Percentiles rank a stretch among this genome's conserved stretches.
phyloP scores from a whole-genome alignment of 2,329 filamentous ascomycete genomes.

The Karstenula rhodostoma region DNA sequence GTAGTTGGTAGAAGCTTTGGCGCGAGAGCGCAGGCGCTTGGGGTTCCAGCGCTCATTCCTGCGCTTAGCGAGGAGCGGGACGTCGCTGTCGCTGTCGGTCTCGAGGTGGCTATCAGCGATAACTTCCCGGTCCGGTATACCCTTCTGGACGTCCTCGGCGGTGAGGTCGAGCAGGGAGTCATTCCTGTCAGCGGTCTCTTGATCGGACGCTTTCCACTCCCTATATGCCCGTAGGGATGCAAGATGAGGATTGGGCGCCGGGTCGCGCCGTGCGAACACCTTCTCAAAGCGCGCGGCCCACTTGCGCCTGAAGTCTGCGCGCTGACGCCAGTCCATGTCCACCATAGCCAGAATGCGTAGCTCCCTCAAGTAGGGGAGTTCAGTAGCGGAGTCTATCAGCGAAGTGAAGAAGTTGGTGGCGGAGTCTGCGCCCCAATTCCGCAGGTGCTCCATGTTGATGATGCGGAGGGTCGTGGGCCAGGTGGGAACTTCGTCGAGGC shows the following conservation, averaged over 20 bases:
- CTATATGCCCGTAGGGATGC: slow-evolving; percentile 54
- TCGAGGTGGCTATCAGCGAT: not conserved
- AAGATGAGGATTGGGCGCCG: slow-evolving; percentile 55
- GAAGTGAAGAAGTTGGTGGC: slow-evolving; percentile 83
- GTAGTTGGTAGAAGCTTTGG: slow-evolving; percentile 33
- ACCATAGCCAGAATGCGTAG: slow-evolving; percentile 76
- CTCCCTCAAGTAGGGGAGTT: slow-evolving; percentile 71
- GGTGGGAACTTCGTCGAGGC: slow-evolving; percentile 69
- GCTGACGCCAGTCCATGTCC: slow-evolving; percentile 75
- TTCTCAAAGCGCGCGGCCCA: slow-evolving; percentile 77
- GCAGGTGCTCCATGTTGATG: slow-evolving; percentile 79
- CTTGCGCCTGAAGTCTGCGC: slow-evolving; percentile 78
- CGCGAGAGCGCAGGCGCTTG: slow-evolving; percentile 41
- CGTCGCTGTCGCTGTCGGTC: slow-evolving; percentile 38
- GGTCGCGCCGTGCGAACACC: slow-evolving; percentile 66
- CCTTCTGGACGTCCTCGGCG: slow-evolving; percentile 16
- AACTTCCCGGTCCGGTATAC: slow-evolving; percentile 3
- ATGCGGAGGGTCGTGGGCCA: slow-evolving; percentile 79
- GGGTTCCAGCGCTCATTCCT: slow-evolving; percentile 40
- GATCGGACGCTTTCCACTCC: slow-evolving; percentile 46
- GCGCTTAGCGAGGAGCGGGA: slow-evolving; percentile 29
- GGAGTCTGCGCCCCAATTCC: slow-evolving; percentile 73
- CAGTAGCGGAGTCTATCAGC: slow-evolving; percentile 73
- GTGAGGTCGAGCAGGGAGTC: slow-evolving; percentile 39
- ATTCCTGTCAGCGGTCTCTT: slow-evolving; percentile 22